These are phyloP conservation scores for Blastomyces emzantsi DNA, from an alignment of 2,329 filamentous ascomycete genomes.

Conservation along the genomic window DNA sequence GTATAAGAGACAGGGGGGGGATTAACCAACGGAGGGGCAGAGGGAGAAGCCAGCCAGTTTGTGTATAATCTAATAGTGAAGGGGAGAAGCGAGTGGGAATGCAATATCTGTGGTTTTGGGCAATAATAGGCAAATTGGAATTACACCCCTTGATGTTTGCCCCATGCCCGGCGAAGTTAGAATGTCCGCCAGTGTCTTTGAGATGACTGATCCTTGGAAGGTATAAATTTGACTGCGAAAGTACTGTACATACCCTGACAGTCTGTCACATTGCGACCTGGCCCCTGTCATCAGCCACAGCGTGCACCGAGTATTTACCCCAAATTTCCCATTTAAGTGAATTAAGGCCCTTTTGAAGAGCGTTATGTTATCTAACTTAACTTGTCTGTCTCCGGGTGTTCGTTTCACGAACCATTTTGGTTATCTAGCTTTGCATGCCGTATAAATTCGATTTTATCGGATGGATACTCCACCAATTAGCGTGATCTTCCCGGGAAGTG, in stretches of 20 bases:
- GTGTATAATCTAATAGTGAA: background rate
- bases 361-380: background rate
- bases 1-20: no score
- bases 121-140: background rate
- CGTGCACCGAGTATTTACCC: background rate
- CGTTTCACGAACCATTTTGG: background rate
- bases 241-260: background rate
- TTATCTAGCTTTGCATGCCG: background rate
- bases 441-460: background rate
- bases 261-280: background rate
- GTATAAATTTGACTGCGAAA: background rate
- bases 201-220: background rate
- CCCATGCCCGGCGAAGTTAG: background rate
- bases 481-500: background rate
- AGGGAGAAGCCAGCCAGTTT: background rate
- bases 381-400: background rate
- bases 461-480: background rate
- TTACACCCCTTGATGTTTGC: background rate
- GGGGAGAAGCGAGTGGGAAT: background rate
- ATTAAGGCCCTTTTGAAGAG: background rate
- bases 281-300: background rate
- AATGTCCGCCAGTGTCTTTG: background rate
- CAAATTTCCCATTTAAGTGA: background rate
- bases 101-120: background rate
- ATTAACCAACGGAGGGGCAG: no score